Base-by-base conservation (phyloP, 106 monocot species). In the Acorus calamus region DNA sequence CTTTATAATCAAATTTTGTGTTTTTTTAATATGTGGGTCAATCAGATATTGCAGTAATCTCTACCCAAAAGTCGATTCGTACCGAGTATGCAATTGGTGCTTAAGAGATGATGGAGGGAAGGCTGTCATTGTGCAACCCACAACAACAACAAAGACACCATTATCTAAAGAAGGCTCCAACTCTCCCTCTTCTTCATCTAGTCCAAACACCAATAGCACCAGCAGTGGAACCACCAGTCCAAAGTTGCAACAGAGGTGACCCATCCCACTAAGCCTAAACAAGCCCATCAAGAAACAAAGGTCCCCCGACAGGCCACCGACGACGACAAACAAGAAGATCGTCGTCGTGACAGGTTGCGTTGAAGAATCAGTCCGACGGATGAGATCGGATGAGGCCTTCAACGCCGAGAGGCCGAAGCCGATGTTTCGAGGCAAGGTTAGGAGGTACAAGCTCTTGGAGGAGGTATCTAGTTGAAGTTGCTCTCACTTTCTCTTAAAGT, bases 371-470 rank as follows among this genome's bases (percentile, higher is more conserved):
- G 51, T 61, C n/a, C 68, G 65, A 11, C 43, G 61, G 11, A 11
- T 71, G 28, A 41, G 57, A 11, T 50, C 50, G n/a, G 56, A 7
- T 44, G 10, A 55, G 7, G 53, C 72, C 7, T 73, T 70, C 8
- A 52, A 69, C 42, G 8, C 44, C 7, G 65, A 46, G 43, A 70
- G 71, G 63, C 63, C 68, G 47, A 80, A 71, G 72, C 68, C 69
- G 14, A 62, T 43, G 0, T 76, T 81, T 14, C 76, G 84, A 69
- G 79, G 76, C 8, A 89, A 62, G 66, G 84, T 76, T 11, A 70
- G 81, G 14, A 73, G 89, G 74, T 89, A 89, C 52, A 89, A 89
- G 71, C 79, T 89, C 13, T 67, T 89, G 63, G 89, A 89, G 55
- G 89, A 89, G 70, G 84, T 89, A 50, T 83, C 87, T 59, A 86